Evolutionary conservation across 305 asterid genomes (phyloP), one percentile per base, ranked within the genome.

Genomic region (Fraxinus sp.): DNA sequence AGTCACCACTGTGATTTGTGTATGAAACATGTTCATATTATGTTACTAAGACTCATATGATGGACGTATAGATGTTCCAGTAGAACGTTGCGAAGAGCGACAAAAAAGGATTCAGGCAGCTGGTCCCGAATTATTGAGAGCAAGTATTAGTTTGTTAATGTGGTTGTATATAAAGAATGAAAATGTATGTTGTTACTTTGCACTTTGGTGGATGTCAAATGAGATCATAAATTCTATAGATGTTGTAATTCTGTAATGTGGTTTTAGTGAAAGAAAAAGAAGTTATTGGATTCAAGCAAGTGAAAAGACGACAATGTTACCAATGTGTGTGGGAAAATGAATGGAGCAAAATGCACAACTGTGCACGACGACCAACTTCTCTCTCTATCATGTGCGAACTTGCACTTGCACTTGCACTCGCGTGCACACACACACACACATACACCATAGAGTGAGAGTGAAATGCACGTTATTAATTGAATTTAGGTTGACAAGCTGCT

Each of bases 341-440:
- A 64, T 64, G 72, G 72, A 64, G 33, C 5, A 26, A 26, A 20
- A 64, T 64, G 72, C 14, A 7, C 6, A 7, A 64, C 28, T 22
- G 33, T 22, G 72, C 68, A 57, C n/a, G 52, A 43, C 28, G 0
- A 57, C 2, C 68, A 18, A 5, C 68, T 57, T 57, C 68, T 57
- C 68, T 57, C 68, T 8, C 68, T 18, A 57, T 57, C 68, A 43
- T 3, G 55, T 43, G 55, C 11, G 41, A 7, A 66, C 16, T n/a
- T 20, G 28, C 22, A 36, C 8, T 49, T 78, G 97, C 98, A 18
- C 95, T 92, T 49, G 57, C n/a, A 66, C 16, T n/a, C 20, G 28
- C 22, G 3, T 30, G 5, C n/a, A 7, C 28, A 11, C 43, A 7
- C 2, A 10, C 11, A 7, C 43, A 1, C 46, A 2, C 46, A 0